These are phyloP conservation scores for Paxillus involutus DNA, from an alignment of 768 basidiomycete genomes.

Conservation along the genomic window DNA sequence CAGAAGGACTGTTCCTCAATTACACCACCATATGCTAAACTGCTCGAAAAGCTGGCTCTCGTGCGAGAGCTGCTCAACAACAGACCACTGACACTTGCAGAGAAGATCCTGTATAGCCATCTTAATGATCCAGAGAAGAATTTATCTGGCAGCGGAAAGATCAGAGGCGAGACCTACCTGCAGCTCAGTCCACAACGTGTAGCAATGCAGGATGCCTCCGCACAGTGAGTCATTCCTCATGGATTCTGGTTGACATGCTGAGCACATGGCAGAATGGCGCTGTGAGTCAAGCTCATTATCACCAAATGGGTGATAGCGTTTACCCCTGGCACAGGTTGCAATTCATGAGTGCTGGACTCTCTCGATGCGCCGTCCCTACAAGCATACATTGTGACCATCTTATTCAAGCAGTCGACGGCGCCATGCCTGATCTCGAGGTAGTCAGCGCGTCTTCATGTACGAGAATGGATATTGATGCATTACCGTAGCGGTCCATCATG, in stretches of 20 bases:
- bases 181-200: constrained; percentile 91
- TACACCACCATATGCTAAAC: constrained; percentile 77
- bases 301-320: constrained; percentile 1
- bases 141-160: constrained; percentile 60
- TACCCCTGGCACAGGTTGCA: constrained; percentile 61
- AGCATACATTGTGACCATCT: constrained; percentile 99
- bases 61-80: constrained; percentile 69
- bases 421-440: constrained; percentile 82
- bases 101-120: constrained; percentile 97
- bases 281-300: constrained; percentile 45
- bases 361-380: constrained; percentile 79
- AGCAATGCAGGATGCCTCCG: constrained; percentile 95
- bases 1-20: constrained; percentile 69
- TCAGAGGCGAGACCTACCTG: constrained; percentile 86
- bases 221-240: constrained; percentile 60
- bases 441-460: not conserved
- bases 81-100: constrained; percentile 88
- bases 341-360: constrained; percentile 95
- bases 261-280: constrained; percentile 64
- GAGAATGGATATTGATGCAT: constrained; percentile 1
- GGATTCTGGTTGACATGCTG: constrained; percentile 4
- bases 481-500: constrained; percentile 69
- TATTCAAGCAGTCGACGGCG: constrained; percentile 91
- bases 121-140: constrained; percentile 75
- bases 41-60: constrained; percentile 67